These are phyloP conservation scores for Neolecta irregularis DNA, from an alignment of 1,139 yeast species.

Conservation along the genomic window DNA sequence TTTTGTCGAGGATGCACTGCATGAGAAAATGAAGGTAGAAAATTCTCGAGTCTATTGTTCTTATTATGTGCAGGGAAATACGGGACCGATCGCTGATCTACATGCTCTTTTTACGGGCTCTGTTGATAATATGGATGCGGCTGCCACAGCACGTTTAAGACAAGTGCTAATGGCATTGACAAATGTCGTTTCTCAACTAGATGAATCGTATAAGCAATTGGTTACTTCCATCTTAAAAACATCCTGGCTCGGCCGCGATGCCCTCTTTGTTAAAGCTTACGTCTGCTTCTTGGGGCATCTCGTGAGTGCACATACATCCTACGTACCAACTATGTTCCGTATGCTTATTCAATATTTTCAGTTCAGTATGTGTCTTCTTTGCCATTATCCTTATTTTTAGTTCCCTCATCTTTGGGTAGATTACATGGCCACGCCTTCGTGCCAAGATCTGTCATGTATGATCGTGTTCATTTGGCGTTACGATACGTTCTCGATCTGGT, in stretches of 20 bases:
- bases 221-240: slow-evolving; percentile 10
- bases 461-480: slow-evolving; percentile 13
- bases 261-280: slow-evolving; percentile 11
- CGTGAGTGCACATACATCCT: slow-evolving; percentile 14
- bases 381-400: not conserved
- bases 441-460: slow-evolving; percentile 7
- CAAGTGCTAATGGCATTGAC: slow-evolving; percentile 12
- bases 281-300: slow-evolving; percentile 12
- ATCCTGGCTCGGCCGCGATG: slow-evolving; percentile 11
- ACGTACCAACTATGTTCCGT: slow-evolving; percentile 10
- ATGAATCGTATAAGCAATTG: slow-evolving; percentile 5
- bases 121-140: too few species aligned
- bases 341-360: slow-evolving; percentile 11
- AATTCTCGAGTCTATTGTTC: too few species aligned
- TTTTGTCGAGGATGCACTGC: too few species aligned
- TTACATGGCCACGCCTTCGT: slow-evolving; percentile 8
- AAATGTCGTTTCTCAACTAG: slow-evolving; percentile 12
- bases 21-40: too few species aligned
- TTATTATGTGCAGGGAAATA: too few species aligned
- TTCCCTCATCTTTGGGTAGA: slow-evolving; percentile 3
- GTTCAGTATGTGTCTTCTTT: slow-evolving; percentile 1
- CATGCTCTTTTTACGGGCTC: too few species aligned
- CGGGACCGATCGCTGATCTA: too few species aligned
- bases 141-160: slow-evolving; percentile 12
- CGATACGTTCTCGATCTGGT: slow-evolving; percentile 12